These are phyloP conservation scores for Exserohilum turcica DNA, from an alignment of 2,329 filamentous ascomycete genomes.

Conservation along the genomic window DNA sequence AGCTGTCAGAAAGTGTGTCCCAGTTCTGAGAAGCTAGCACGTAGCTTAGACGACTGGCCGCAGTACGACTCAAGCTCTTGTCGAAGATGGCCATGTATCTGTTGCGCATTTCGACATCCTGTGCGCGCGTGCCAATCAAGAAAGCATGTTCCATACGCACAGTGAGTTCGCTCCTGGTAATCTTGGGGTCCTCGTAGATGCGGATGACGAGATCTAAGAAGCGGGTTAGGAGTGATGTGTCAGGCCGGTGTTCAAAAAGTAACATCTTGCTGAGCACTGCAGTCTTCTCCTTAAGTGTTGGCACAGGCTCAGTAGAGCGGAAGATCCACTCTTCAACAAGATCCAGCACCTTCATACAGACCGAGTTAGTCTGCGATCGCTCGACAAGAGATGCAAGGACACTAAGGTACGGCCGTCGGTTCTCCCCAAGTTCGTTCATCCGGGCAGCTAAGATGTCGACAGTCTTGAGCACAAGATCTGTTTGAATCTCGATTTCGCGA, in stretches of 20 bases:
- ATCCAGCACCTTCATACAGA: conserved; percentile 90
- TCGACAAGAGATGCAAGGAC: conserved; percentile 94
- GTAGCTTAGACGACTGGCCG: conserved; percentile 85
- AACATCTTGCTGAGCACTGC: conserved; percentile 99
- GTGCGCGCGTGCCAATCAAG: conserved; percentile 88
- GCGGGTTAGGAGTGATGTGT: conserved; percentile 84
- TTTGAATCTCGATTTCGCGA: conserved; percentile 86
- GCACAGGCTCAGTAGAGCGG: conserved; percentile 90
- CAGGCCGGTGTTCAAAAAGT: conserved; percentile 83
- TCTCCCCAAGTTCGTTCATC: conserved; percentile 91
- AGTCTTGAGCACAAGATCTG: conserved; percentile 88
- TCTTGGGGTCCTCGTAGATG: conserved; percentile 97
- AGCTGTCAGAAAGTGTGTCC: conserved; percentile 92
- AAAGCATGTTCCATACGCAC: conserved; percentile 98
- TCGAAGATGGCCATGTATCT: conserved; percentile 97
- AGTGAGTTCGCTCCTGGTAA: conserved; percentile 91
- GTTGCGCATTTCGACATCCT: conserved; percentile 95
- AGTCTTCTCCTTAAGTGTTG: conserved; percentile 97
- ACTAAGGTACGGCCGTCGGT: conserved; percentile 89
- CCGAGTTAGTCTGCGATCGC: conserved; percentile 82
- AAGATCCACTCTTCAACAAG: conserved; percentile 98
- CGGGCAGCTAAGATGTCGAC: conserved; percentile 90
- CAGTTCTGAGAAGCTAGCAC: conserved; percentile 92
- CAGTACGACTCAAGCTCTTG: conserved; percentile 88
- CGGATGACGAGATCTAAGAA: conserved; percentile 96